These are phyloP conservation scores for Cornus florida DNA, from an alignment of 148 eudicot species.

Conservation along the genomic window DNA sequence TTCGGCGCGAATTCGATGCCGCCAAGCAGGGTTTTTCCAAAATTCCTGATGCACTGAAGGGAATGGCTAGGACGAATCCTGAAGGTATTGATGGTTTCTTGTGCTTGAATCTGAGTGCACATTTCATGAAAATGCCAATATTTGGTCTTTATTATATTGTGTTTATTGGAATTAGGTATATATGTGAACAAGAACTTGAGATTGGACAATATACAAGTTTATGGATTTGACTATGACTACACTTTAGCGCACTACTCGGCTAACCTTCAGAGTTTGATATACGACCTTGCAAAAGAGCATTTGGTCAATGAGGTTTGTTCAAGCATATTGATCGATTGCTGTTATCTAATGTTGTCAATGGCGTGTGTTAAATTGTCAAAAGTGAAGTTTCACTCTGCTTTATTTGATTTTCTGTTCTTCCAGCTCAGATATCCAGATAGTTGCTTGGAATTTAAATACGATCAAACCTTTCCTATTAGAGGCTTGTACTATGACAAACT, in stretches of 20 bases:
- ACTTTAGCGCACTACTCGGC: conserved; percentile 94
- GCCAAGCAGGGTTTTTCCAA: conserved; percentile 61
- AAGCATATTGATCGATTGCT: neutral
- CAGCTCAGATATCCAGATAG: conserved; percentile 95
- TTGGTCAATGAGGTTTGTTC: conserved; percentile 87
- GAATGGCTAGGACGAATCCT: conserved; percentile 81
- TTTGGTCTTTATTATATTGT: neutral
- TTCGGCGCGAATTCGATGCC: conserved; percentile 56
- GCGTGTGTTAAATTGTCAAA: neutral
- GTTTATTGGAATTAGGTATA: conserved; percentile 56
- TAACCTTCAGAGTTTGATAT: conserved; percentile 75
- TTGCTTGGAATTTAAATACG: conserved; percentile 87
- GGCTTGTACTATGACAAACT: conserved; percentile 90
- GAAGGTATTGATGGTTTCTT: conserved; percentile 44
- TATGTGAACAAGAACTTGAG: conserved; percentile 92
- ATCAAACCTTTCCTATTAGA: conserved; percentile 82
- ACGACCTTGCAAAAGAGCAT: conserved; percentile 93
- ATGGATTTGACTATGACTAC: conserved; percentile 97
- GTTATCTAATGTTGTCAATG: neutral
- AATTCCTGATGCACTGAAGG: conserved; percentile 72
- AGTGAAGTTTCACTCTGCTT: neutral
- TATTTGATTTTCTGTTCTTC: conserved; percentile 22
- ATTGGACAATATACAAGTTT: conserved; percentile 83
- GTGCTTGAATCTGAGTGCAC: neutral
- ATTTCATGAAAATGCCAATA: neutral